Percentiles rank a stretch among this genome's conserved stretches.
These are phyloP conservation scores for Neophaeococcomyces aloes DNA, from an alignment of 2,329 filamentous ascomycete genomes.

Conservation along the genomic window DNA sequence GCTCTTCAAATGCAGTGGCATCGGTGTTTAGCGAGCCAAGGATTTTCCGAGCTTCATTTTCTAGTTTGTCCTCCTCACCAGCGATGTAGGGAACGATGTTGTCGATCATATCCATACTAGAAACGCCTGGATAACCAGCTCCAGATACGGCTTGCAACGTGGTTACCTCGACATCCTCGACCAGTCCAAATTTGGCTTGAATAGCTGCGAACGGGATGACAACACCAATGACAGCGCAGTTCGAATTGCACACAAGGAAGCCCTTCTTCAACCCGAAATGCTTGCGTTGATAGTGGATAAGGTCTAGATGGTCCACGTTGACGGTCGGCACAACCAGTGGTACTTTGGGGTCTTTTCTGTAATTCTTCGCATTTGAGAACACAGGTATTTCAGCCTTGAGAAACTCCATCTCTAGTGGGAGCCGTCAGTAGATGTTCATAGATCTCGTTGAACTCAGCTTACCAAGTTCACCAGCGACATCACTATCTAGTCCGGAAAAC, in stretches of 20 bases:
- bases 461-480: conserved; percentile 88
- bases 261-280: conserved; percentile 66
- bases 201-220: conserved; percentile 91
- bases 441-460: conserved; percentile 25
- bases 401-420: conserved; percentile 68
- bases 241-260: conserved; percentile 94
- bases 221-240: conserved; percentile 93
- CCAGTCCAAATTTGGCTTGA: conserved; percentile 72
- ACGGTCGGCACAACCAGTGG: conserved; percentile 92
- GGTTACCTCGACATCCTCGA: conserved; percentile 68
- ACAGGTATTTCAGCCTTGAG: conserved; percentile 77
- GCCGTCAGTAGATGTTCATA: conserved; percentile 5
- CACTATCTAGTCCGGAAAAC: conserved; percentile 84
- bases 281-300: conserved; percentile 79
- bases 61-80: conserved; percentile 92
- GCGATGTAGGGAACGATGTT: conserved; percentile 91
- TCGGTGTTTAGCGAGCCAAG: conserved; percentile 64
- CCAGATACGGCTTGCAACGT: conserved; percentile 93
- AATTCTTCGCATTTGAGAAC: conserved; percentile 98
- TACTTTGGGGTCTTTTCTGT: conserved; percentile 78
- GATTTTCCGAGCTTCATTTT: conserved; percentile 92
- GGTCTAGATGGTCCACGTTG: conserved; percentile 74
- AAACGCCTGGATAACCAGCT: conserved; percentile 60
- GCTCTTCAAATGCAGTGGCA: conserved; percentile 64
- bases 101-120: conserved; percentile 90